Percentiles rank a stretch among this genome's conserved stretches.
Conservation (phyloP, 306 rosid genomes). For the Begonia loranthoides region DNA sequence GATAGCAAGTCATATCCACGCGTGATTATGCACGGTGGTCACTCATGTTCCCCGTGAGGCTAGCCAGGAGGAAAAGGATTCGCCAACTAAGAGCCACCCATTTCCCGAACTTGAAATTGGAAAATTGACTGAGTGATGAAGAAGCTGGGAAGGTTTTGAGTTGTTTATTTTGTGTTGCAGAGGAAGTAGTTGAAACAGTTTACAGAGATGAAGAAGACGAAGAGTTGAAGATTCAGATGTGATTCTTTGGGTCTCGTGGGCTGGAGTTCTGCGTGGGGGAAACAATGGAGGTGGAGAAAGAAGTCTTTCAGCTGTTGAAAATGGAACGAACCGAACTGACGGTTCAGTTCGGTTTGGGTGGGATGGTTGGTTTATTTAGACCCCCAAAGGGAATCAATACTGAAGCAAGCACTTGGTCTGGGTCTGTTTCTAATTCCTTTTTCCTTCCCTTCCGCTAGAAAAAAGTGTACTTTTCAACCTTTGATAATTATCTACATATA, state of each 20-base stretch:
- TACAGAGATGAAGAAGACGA: conserved; percentile 14
- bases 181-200: conserved; percentile 26
- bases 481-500: conserved; percentile 3
- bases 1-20: too few species aligned
- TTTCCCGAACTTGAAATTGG: conserved; percentile 43
- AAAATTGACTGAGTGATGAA: conserved; percentile 20
- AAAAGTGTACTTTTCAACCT: too few species aligned
- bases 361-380: conserved; percentile 1
- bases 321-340: conserved; percentile 31
- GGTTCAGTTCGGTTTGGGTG: conserved; percentile 16
- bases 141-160: conserved; percentile 25
- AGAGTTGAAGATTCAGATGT: too few species aligned
- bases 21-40: too few species aligned
- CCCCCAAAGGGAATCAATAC: too few species aligned
- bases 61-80: too few species aligned
- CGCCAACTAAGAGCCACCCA: too few species aligned
- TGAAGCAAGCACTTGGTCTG: too few species aligned
- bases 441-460: neutral
- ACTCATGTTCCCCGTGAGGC: too few species aligned
- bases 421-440: too few species aligned
- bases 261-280: conserved; percentile 59
- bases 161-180: conserved; percentile 33
- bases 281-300: conserved; percentile 36
- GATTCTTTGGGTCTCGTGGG: conserved; percentile 38
- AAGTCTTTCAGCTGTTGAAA: conserved; percentile 35